Conservation (phyloP, 768 basidiomycete genomes). For the Neoboletus magnificus region DNA sequence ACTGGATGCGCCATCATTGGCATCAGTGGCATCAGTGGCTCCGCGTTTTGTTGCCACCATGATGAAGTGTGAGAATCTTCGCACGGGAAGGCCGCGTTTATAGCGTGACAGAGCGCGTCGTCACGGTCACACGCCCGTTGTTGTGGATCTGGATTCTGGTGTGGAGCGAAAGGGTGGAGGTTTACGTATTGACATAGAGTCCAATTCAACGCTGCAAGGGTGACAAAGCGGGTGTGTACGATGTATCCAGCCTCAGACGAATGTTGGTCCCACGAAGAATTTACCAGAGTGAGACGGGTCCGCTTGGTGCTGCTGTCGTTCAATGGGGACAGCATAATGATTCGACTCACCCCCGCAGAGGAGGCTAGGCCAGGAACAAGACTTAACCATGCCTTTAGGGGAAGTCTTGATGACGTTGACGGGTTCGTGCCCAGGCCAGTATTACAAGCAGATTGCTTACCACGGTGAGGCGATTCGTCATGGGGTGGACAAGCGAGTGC, state of each 20-base stretch:
- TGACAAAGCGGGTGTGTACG: not conserved
- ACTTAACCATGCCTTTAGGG: not conserved
- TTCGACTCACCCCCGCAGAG: not conserved
- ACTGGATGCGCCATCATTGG: conserved; percentile 1
- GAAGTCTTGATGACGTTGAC: not conserved
- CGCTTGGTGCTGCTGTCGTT: not conserved
- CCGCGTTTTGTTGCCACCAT: conserved; percentile 37
- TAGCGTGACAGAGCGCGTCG: conserved; percentile 26
- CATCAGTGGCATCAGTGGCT: conserved; percentile 18
- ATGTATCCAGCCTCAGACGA: not conserved
- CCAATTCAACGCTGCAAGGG: not conserved
- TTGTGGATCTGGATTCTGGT: not conserved
- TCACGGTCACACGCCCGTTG: conserved; percentile 19
- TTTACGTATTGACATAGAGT: not conserved
- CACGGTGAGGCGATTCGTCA: not conserved
- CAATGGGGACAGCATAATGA: not conserved
- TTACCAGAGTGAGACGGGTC: not conserved
- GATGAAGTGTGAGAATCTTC: not conserved
- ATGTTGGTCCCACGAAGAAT: not conserved
- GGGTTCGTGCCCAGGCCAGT: not conserved
- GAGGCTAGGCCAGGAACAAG: not conserved
- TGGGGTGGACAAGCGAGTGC: not conserved
- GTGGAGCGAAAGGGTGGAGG: not conserved
- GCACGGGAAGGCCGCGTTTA: conserved; percentile 1
- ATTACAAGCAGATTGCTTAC: not conserved